These are phyloP conservation scores for Ailanthus altissimus DNA, from an alignment of 345 rosid species.

Conservation along the genomic window DNA sequence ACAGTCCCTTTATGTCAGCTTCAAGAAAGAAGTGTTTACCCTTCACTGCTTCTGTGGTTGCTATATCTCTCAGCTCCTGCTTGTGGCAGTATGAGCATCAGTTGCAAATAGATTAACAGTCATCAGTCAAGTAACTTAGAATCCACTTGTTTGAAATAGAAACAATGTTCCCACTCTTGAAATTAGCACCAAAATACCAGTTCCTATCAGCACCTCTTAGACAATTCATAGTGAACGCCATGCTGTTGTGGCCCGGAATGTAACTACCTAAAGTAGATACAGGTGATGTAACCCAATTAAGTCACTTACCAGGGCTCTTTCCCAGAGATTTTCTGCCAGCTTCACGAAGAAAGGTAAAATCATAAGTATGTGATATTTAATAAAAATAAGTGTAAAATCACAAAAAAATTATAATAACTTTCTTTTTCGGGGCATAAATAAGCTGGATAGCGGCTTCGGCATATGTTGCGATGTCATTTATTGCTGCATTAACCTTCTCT, in stretches of 20 bases:
- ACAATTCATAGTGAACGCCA: neutral
- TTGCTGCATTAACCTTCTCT: constrained; percentile 91
- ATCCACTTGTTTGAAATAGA: constrained; percentile 16
- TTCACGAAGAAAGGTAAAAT: constrained; percentile 26
- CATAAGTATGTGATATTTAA: constrained; percentile 23
- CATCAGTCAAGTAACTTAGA: neutral
- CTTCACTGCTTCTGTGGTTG: constrained; percentile 53
- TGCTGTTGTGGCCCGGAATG: neutral
- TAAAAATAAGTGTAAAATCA: neutral
- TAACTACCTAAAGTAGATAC: neutral
- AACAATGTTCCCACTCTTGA: neutral
- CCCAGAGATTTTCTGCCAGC: constrained; percentile 89
- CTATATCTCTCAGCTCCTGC: constrained; percentile 85
- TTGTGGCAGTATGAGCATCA: constrained; percentile 8
- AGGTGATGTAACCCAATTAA: neutral
- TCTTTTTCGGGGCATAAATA: constrained; percentile 75
- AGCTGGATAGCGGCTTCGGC: constrained; percentile 86
- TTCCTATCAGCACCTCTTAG: neutral
- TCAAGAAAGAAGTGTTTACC: constrained; percentile 91
- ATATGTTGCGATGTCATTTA: constrained; percentile 81
- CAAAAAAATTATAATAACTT: constrained; percentile 43
- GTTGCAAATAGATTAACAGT: constrained; percentile 7
- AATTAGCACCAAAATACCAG: neutral
- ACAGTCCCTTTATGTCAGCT: constrained; percentile 79
- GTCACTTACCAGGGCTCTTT: constrained; percentile 77